phyloP scores from a whole-genome alignment of 768 basidiomycete genomes.

The Crucibulum laeve region DNA sequence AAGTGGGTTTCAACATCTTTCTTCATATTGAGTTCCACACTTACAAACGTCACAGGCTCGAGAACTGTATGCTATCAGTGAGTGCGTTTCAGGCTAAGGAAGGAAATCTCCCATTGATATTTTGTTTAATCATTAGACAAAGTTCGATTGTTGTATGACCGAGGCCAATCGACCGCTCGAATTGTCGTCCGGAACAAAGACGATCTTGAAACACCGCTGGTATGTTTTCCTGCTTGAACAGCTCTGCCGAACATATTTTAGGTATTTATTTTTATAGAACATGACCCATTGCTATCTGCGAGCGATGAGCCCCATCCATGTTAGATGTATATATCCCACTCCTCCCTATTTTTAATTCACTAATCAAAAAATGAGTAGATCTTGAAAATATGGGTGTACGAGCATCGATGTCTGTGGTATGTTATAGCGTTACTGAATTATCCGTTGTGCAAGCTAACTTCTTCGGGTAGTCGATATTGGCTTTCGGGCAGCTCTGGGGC shows the following conservation, averaged over 20 bases:
- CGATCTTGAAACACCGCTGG: slow-evolving; percentile 66
- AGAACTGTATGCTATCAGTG: slow-evolving; percentile 64
- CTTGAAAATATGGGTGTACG: slow-evolving; percentile 79
- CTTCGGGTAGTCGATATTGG: slow-evolving; percentile 64
- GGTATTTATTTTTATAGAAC: slow-evolving; percentile 33
- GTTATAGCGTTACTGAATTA: slow-evolving; percentile 14
- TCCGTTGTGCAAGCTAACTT: slow-evolving; percentile 1
- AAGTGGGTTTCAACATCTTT: slow-evolving; percentile 32
- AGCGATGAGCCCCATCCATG: slow-evolving; percentile 86
- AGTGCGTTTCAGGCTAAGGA: slow-evolving; percentile 14
- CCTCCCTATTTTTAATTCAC: not conserved
- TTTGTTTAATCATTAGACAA: slow-evolving; percentile 67
- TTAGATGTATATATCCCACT: slow-evolving; percentile 51
- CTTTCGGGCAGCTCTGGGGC: slow-evolving; percentile 79
- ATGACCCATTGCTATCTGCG: slow-evolving; percentile 83
- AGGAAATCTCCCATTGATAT: too few species aligned
- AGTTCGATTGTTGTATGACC: slow-evolving; percentile 72
- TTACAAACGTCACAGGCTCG: slow-evolving; percentile 42
- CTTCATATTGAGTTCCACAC: not conserved
- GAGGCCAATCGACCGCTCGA: slow-evolving; percentile 67
- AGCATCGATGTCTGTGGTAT: slow-evolving; percentile 81
- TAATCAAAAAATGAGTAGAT: slow-evolving; percentile 33
- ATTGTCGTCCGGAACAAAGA: slow-evolving; percentile 57
- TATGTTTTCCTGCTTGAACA: slow-evolving; percentile 21
- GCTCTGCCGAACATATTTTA: not conserved